phyloP scores from a whole-genome alignment of 2,329 filamentous ascomycete genomes.

The Xylariaceae sp. region DNA sequence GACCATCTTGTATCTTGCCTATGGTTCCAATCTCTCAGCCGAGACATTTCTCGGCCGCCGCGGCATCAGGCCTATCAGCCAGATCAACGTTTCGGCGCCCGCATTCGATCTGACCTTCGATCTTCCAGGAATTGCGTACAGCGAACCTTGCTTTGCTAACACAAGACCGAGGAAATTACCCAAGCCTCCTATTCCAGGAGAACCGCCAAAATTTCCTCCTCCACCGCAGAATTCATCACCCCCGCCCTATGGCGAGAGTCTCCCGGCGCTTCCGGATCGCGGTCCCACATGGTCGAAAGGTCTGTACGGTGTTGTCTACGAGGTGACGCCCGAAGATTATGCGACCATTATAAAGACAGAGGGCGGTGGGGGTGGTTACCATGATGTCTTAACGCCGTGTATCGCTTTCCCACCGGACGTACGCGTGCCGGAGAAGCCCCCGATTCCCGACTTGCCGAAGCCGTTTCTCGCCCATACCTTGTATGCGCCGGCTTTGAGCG shows the following conservation, averaged over 20 bases:
- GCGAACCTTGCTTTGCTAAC: slow-evolving; percentile 91
- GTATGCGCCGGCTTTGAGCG: slow-evolving; percentile 60
- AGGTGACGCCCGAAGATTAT: slow-evolving; percentile 82
- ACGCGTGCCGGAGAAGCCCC: slow-evolving; percentile 62
- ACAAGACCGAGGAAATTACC: slow-evolving; percentile 59
- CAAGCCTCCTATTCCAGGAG: slow-evolving; percentile 36
- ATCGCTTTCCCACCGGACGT: slow-evolving; percentile 60
- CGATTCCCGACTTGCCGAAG: slow-evolving; percentile 47
- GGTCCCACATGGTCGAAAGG: slow-evolving; percentile 69
- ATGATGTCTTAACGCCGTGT: slow-evolving; percentile 79
- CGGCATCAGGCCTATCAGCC: slow-evolving; percentile 76
- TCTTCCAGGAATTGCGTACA: slow-evolving; percentile 80
- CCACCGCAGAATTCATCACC: slow-evolving; percentile 28
- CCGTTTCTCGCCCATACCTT: slow-evolving; percentile 85
- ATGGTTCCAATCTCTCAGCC: slow-evolving; percentile 83
- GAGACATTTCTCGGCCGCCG: slow-evolving; percentile 76
- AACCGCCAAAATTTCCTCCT: slow-evolving; percentile 29
- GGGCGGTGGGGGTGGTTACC: slow-evolving; percentile 80
- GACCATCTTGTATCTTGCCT: slow-evolving; percentile 78
- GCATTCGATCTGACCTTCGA: slow-evolving; percentile 78
- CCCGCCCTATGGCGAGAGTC: slow-evolving; percentile 14
- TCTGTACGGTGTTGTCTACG: slow-evolving; percentile 90
- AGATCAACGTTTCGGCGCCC: slow-evolving; percentile 79
- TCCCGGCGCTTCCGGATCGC: slow-evolving; percentile 35
- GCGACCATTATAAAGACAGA: slow-evolving; percentile 85